Evolutionary conservation across 2,329 filamentous ascomycete genomes (phyloP).

Genomic region (Alternaria viburni): DNA sequence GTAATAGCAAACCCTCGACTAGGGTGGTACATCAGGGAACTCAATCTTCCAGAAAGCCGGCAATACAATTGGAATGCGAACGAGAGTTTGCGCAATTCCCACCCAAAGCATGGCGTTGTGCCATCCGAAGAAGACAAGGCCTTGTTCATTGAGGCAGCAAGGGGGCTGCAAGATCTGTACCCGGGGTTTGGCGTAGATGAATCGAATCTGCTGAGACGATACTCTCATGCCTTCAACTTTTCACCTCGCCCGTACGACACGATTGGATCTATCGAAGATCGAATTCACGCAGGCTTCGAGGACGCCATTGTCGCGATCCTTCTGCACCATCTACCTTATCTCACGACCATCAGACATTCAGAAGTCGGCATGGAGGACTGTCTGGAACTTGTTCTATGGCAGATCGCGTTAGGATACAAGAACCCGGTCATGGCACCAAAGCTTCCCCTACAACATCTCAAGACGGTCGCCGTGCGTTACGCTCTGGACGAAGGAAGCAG

Average conservation of each 20-base stretch:
- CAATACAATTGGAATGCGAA: background rate
- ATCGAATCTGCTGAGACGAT: background rate
- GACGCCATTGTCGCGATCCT: conserved; percentile 16
- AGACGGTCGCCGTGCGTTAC: conserved; percentile 14
- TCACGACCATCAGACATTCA: conserved; percentile 17
- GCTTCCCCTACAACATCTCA: conserved; percentile 21
- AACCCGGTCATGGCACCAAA: background rate
- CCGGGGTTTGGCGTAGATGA: background rate
- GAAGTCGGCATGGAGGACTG: background rate
- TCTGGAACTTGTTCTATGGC: conserved; percentile 1
- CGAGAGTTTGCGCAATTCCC: background rate
- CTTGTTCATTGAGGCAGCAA: conserved; percentile 5
- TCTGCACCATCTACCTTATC: conserved; percentile 17
- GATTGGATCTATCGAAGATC: background rate
- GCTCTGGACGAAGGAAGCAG: conserved; percentile 9
- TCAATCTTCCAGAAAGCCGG: conserved; percentile 14
- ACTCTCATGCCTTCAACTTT: background rate
- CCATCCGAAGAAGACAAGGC: conserved; percentile 7
- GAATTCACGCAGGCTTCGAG: conserved; percentile 4
- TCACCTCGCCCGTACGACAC: background rate
- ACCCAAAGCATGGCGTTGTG: background rate
- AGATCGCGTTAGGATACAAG: conserved; percentile 13
- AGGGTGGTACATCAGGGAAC: conserved; percentile 24
- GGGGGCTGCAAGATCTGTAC: conserved; percentile 5
- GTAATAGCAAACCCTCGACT: conserved; percentile 14